phyloP scores from a whole-genome alignment of 2,329 filamentous ascomycete species.

The Teratosphaeria destructans region DNA sequence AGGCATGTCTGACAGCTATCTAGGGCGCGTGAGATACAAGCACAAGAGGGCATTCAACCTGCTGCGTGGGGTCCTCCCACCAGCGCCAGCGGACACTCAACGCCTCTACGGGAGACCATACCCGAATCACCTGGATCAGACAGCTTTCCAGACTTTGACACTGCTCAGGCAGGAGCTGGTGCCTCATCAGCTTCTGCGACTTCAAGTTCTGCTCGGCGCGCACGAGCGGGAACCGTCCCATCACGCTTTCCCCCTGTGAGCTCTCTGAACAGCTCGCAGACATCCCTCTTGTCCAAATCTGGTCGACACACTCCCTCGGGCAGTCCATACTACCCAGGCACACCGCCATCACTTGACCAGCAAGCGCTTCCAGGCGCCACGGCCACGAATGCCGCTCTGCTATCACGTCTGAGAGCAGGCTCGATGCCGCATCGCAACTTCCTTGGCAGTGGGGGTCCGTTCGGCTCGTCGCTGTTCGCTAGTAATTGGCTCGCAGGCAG shows the following conservation, averaged over 20 bases:
- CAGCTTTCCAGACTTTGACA: conserved; percentile 81
- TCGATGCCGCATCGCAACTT: conserved; percentile 86
- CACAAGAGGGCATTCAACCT: conserved; percentile 75
- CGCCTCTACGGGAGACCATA: conserved; percentile 91
- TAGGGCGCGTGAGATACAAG: conserved; percentile 92
- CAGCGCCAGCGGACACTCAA: conserved; percentile 91
- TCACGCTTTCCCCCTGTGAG: conserved; percentile 80
- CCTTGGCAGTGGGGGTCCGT: conserved; percentile 50
- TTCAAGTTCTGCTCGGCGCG: conserved; percentile 47
- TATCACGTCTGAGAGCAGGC: conserved; percentile 79
- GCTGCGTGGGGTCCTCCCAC: conserved; percentile 85
- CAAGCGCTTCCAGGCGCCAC: conserved; percentile 37
- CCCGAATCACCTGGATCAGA: conserved; percentile 88
- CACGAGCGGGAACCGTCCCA: conserved; percentile 89
- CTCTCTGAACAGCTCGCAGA: conserved; percentile 49
- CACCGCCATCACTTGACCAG: conserved; percentile 24
- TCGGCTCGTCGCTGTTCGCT: conserved; percentile 79
- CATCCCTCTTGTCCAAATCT: conserved; percentile 59
- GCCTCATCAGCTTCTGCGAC: conserved; percentile 14
- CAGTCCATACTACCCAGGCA: conserved; percentile 69
- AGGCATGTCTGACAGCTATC: conserved; percentile 5
- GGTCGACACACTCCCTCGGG: conserved; percentile 77
- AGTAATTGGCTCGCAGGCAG: conserved; percentile 75
- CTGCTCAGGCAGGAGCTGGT: conserved; percentile 14
- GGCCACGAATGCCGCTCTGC: conserved; percentile 54